Conservation (phyloP, 768 basidiomycete species). For the Clitopilus hobsonii region DNA sequence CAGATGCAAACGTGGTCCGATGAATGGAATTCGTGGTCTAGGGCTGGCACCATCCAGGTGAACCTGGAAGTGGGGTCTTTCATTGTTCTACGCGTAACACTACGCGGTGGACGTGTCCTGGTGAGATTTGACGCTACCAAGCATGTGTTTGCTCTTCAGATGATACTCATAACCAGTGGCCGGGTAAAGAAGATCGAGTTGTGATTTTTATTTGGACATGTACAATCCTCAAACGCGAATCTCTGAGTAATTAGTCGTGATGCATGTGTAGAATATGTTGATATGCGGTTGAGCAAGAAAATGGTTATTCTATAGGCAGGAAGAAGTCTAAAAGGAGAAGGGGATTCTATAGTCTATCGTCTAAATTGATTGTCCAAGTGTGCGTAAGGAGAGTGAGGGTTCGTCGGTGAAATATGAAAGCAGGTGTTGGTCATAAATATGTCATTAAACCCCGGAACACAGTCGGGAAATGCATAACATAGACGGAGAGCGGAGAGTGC, state of each 20-base stretch:
- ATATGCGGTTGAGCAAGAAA: neutral
- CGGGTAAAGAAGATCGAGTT: neutral
- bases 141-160: neutral
- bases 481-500: neutral
- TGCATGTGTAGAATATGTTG: neutral
- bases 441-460: neutral
- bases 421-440: neutral
- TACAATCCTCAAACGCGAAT: neutral
- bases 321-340: neutral
- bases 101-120: neutral
- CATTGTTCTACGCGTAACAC: neutral
- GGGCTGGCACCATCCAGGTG: neutral
- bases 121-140: neutral
- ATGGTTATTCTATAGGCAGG: neutral
- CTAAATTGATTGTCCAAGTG: neutral
- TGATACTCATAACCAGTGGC: neutral
- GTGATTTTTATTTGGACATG: neutral
- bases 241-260: neutral
- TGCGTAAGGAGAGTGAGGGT: neutral
- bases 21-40: neutral
- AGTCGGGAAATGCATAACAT: neutral
- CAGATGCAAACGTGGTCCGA: neutral
- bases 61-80: neutral
- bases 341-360: neutral
- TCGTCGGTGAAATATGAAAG: neutral